Percentiles rank a stretch among this genome's conserved stretches.
phyloP scores from a whole-genome alignment of 495 filamentous ascomycete genomes.

The Lophiotrema nucula region DNA sequence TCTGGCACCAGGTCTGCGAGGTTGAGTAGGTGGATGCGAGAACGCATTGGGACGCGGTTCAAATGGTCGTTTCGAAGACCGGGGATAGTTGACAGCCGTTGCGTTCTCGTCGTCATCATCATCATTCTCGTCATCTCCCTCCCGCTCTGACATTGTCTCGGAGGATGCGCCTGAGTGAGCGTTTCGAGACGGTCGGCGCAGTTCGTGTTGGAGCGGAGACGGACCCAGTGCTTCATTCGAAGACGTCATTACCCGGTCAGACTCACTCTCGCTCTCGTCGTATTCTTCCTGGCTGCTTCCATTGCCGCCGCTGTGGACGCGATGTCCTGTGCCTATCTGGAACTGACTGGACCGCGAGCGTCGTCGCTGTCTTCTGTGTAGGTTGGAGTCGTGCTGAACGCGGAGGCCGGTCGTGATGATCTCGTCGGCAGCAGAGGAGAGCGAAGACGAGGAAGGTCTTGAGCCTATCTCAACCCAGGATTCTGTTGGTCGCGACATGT shows the following conservation, averaged over 20 bases:
- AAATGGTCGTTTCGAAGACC: slow-evolving; percentile 59
- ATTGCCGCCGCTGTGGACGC: slow-evolving; percentile 39
- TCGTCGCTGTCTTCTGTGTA: slow-evolving; percentile 50
- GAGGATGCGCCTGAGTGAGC: slow-evolving; percentile 38
- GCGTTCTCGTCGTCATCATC: slow-evolving; percentile 80
- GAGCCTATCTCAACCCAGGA: slow-evolving; percentile 97
- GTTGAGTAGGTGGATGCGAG: slow-evolving; percentile 67
- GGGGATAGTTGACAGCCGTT: slow-evolving; percentile 69
- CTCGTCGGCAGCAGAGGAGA: slow-evolving; percentile 83
- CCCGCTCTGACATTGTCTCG: slow-evolving; percentile 42
- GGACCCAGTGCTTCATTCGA: slow-evolving; percentile 72
- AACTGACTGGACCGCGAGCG: slow-evolving; percentile 11
- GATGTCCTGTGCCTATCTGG: slow-evolving; percentile 16
- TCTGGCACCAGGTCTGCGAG: slow-evolving; percentile 38
- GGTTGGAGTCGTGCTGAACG: slow-evolving; percentile 58
- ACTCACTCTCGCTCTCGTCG: slow-evolving; percentile 80
- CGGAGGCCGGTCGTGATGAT: slow-evolving; percentile 82
- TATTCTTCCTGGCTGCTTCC: slow-evolving; percentile 88
- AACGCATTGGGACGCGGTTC: slow-evolving; percentile 88
- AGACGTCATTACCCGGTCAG: slow-evolving; percentile 78
- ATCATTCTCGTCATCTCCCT: slow-evolving; percentile 56
- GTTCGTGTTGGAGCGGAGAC: slow-evolving; percentile 31
- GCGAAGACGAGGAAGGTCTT: slow-evolving; percentile 83
- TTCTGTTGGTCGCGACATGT: slow-evolving; percentile 55
- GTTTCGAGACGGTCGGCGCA: slow-evolving; percentile 24